Evolutionary conservation across 1,139 yeast species (phyloP).

Genomic region (Keqinozyma sinolaborantium): DNA sequence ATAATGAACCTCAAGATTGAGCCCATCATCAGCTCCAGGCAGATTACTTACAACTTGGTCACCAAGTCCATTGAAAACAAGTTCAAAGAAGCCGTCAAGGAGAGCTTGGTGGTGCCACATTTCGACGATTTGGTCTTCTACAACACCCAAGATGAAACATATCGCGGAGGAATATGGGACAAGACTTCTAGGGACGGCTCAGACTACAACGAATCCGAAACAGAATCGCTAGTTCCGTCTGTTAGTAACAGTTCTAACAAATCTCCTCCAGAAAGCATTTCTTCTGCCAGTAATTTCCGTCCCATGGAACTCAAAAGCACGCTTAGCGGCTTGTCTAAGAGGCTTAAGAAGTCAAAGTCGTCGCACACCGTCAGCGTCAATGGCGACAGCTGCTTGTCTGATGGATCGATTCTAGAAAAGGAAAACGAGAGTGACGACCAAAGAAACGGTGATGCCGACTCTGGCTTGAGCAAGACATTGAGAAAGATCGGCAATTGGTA

Average conservation of each 20-base stretch:
- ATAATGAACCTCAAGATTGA: conserved; percentile 70
- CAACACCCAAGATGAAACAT: conserved; percentile 61
- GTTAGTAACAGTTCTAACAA: background rate
- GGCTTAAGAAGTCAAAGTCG: conserved; percentile 28
- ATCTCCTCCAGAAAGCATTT: conserved; percentile 1
- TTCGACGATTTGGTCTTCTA: conserved; percentile 86
- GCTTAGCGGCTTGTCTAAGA: conserved; percentile 32
- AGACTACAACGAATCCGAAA: conserved; percentile 2
- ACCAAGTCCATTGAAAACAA: conserved; percentile 78
- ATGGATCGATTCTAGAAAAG: conserved; percentile 20
- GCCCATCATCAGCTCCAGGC: conserved; percentile 84
- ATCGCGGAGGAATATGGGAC: conserved; percentile 94
- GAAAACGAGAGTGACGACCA: conserved; percentile 1
- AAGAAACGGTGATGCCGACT: conserved; percentile 3
- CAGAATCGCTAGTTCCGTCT: conserved; percentile 2
- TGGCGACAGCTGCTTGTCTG: conserved; percentile 26
- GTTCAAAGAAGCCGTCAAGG: conserved; percentile 75
- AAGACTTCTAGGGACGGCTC: conserved; percentile 18
- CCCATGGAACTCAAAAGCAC: conserved; percentile 19
- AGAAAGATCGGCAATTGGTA: conserved; percentile 73
- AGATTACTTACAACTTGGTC: conserved; percentile 70
- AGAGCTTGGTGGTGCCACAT: conserved; percentile 76
- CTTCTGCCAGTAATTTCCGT: conserved; percentile 3
- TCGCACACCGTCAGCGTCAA: conserved; percentile 21
- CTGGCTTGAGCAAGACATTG: conserved; percentile 17